Conservation (phyloP, 1,139 yeast species). For the Petasospora fabianii region DNA sequence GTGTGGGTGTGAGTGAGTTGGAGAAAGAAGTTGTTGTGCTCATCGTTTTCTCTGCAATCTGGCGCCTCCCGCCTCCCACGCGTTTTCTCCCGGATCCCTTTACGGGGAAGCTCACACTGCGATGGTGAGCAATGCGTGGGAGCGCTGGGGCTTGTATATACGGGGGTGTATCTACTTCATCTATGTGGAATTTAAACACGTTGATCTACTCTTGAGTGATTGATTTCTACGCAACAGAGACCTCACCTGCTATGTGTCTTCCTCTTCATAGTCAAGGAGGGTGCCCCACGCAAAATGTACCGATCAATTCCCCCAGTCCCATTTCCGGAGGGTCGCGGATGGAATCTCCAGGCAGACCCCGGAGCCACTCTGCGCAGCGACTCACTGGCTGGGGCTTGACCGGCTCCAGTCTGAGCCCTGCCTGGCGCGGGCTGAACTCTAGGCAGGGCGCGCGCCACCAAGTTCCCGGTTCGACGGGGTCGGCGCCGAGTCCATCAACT, state of each 20-base stretch:
- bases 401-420: no score
- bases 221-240: no score
- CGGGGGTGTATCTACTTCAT: no score
- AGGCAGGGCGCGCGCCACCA: constrained; percentile 1
- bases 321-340: constrained; percentile 9
- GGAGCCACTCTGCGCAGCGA: not conserved
- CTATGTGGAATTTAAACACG: no score
- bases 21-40: not conserved
- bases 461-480: constrained; percentile 9
- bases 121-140: no score
- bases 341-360: constrained; percentile 1
- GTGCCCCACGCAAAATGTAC: constrained; percentile 7
- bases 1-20: not conserved
- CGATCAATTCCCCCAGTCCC: no score
- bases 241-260: no score
- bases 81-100: constrained; percentile 10
- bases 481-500: constrained; percentile 13
- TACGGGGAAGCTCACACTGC: constrained; percentile 2
- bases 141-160: no score
- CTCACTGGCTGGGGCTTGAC: no score
- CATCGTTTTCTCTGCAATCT: constrained; percentile 1
- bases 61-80: not conserved
- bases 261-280: no score
- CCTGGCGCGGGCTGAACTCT: not conserved
- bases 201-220: no score